Percentiles rank a stretch among this genome's conserved stretches.
These are phyloP conservation scores for Pseudogymnoascus sp. DNA, from an alignment of 2,329 filamentous ascomycete genomes.

Conservation along the genomic window DNA sequence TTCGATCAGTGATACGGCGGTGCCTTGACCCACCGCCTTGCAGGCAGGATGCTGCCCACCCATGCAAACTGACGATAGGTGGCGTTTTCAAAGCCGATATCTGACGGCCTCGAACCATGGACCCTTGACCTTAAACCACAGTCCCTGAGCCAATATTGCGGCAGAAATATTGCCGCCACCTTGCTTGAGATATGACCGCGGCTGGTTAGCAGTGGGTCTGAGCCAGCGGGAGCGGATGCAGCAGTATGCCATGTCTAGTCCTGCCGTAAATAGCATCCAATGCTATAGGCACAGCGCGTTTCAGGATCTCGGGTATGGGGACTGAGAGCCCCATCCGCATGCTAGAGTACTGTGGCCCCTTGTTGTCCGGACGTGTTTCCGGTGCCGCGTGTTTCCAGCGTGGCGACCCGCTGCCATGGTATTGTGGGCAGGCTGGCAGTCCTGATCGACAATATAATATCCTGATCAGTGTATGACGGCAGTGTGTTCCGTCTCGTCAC, in stretches of 20 bases:
- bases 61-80: background rate
- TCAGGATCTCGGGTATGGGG: background rate
- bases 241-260: background rate
- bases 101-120: background rate
- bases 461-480: background rate
- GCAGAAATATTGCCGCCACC: background rate
- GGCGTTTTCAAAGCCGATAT: background rate
- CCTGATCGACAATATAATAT: background rate
- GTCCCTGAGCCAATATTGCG: background rate
- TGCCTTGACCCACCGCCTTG: background rate
- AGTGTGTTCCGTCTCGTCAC: background rate
- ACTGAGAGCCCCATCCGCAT: background rate
- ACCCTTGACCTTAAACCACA: background rate
- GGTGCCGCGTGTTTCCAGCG: background rate
- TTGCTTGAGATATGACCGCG: background rate
- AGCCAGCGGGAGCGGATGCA: background rate
- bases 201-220: background rate
- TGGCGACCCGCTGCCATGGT: background rate
- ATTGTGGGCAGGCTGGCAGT: background rate
- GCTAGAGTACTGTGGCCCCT: background rate
- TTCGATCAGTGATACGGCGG: background rate
- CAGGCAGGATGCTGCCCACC: background rate
- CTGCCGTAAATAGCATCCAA: constrained; percentile 1
- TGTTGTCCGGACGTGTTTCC: background rate
- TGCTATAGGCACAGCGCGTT: background rate